These are phyloP conservation scores for Talaromyces sp. DNA, from an alignment of 2,329 filamentous ascomycete species.

Conservation along the genomic window DNA sequence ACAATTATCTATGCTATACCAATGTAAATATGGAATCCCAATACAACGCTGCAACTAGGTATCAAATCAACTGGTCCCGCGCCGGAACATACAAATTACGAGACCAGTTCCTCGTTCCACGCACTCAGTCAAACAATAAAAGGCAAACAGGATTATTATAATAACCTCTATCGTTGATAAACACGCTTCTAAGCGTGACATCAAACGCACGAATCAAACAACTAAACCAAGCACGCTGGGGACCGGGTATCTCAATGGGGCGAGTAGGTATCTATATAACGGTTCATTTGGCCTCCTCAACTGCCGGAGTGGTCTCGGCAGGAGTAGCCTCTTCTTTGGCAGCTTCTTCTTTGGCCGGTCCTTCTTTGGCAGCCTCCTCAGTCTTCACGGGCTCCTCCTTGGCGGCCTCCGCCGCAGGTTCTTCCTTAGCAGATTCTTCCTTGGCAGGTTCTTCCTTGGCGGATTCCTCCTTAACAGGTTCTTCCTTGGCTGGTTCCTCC, in stretches of 20 bases:
- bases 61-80: slow-evolving; percentile 15
- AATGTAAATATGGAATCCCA: slow-evolving; percentile 4
- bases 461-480: slow-evolving; percentile 13
- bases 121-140: slow-evolving; percentile 3
- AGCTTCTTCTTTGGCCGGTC: slow-evolving; percentile 11
- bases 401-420: slow-evolving; percentile 2
- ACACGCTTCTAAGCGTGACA: neutral
- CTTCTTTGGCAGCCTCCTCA: slow-evolving; percentile 3
- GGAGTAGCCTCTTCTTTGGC: slow-evolving; percentile 12
- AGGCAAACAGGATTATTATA: neutral
- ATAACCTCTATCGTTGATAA: neutral
- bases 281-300: slow-evolving; percentile 10
- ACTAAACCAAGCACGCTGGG: slow-evolving; percentile 7
- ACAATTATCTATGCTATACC: neutral
- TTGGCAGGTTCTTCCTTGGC: slow-evolving; percentile 16
- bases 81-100: neutral
- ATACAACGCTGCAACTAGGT: slow-evolving; percentile 16
- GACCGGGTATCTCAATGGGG: slow-evolving; percentile 14
- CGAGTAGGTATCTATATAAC: slow-evolving; percentile 4
- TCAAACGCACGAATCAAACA: slow-evolving; percentile 1
- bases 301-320: slow-evolving; percentile 2
- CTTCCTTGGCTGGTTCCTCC: slow-evolving; percentile 11
- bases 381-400: slow-evolving; percentile 7
- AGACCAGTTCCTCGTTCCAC: slow-evolving; percentile 1
- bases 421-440: slow-evolving; percentile 11